Base-by-base conservation (phyloP, 2,329 filamentous ascomycete species). In the Leptodontidium sp. region DNA sequence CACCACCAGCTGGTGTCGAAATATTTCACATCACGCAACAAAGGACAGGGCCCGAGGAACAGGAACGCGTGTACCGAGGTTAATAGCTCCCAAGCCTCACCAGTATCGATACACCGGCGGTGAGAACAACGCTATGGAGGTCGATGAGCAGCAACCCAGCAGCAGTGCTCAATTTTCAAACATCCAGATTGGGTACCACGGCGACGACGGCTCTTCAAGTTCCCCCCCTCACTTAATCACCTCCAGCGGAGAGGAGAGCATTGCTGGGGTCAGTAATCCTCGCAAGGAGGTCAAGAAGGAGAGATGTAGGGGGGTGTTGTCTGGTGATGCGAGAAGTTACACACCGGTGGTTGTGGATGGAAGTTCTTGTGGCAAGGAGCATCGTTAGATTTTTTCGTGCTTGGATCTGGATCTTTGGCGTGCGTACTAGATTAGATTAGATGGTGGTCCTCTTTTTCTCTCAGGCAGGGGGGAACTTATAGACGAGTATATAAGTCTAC, bases 261-360 rank as follows among this genome's bases (percentile, higher is more conserved):
- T 45, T 17, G 5, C 29, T 1, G 45, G n/a, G 1, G 35, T 40
- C 7, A 57, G 49, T 17, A 58, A 21, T 26, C 50, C 58, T 4
- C 57, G 50, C 9, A 47, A 12, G 21, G 62, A 65, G 15, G 62
- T 49, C 21, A 50, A 64, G 35, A 29, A 47, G 38, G 62, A 65
- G 62, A 55, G 61, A n/a, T 15, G 24, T 1, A 1, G 38, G 62
- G 29, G 11, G 6, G 47, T 47, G 12, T n/a, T 26, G 9, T 21
- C 50, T 11, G 17, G 45, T 11, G 50, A 57, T 57, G 15, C 11
- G 38, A 17, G 50, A 40, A 29, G 21, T 29, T 40, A 43, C 6
- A 57, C 62, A 11, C 62, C 62, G 9, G 29, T 57, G 35, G 62
- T 65, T 7, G 62, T 65, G 11, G 62, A 65, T 43, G 62, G 62